A percentile compares a stretch with the other conserved stretches of the same genome.
These are phyloP conservation scores for Fonsecaea nubica DNA, from an alignment of 2,329 filamentous ascomycete species.

Conservation along the genomic window DNA sequence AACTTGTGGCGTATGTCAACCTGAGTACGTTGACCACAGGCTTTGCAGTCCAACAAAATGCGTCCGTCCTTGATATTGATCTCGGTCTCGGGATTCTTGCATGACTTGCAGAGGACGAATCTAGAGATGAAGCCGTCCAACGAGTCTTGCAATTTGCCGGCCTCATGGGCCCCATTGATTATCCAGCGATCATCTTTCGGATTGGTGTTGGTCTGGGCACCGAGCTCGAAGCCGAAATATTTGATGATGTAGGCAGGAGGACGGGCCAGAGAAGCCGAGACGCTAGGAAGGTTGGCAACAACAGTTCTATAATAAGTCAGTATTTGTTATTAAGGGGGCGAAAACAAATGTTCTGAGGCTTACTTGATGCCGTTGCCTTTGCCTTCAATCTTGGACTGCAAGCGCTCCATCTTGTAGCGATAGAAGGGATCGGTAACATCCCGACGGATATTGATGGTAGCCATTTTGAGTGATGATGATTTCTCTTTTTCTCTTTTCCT, in stretches of 20 bases:
- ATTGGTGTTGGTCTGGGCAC: conserved; percentile 97
- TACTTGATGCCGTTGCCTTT: conserved; percentile 98
- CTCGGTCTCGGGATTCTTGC: conserved; percentile 99
- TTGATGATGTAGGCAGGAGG: conserved; percentile 97
- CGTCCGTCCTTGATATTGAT: conserved; percentile 91
- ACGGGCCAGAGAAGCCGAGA: conserved; percentile 88
- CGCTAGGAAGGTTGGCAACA: conserved; percentile 93
- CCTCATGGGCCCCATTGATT: conserved; percentile 98
- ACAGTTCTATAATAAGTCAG: conserved; percentile 63
- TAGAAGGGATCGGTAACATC: conserved; percentile 99
- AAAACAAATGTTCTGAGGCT: conserved; percentile 40
- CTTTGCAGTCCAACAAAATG: conserved; percentile 97
- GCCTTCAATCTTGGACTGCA: conserved; percentile 99
- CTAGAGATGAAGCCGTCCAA: conserved; percentile 98
- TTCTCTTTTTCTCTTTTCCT: conserved; percentile 15
- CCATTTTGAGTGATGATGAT: conserved; percentile 73
- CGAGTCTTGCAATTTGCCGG: conserved; percentile 94
- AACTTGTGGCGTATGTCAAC: conserved; percentile 95
- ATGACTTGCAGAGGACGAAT: conserved; percentile 99
- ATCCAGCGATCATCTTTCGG: conserved; percentile 99
- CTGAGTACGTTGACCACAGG: conserved; percentile 89
- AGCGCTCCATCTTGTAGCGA: conserved; percentile 99
- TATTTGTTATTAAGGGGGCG: neutral
- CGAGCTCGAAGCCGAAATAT: conserved; percentile 98
- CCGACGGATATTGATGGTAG: conserved; percentile 77